Conservation (phyloP, 306 rosid species). For the Alnus glutinosa region DNA sequence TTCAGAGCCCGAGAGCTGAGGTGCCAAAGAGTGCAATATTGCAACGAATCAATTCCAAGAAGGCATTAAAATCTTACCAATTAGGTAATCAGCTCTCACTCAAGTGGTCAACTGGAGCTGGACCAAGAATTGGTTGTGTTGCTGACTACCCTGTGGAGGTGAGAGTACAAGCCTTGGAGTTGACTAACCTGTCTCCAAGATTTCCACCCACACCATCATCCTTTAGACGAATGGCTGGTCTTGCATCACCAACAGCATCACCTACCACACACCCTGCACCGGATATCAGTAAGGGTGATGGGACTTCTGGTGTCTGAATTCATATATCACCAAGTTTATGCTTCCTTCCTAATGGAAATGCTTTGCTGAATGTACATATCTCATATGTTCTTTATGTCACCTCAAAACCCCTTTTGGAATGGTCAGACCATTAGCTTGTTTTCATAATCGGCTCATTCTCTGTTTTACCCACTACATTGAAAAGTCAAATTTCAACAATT, state of each 20-base stretch:
- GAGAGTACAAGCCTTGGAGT: conserved; percentile 81
- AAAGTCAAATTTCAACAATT: conserved; percentile 4
- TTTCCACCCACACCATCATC: conserved; percentile 52
- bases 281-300: conserved; percentile 20
- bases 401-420: conserved; percentile 31
- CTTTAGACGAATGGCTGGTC: conserved; percentile 30
- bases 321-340: conserved; percentile 19
- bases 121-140: conserved; percentile 96
- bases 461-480: conserved; percentile 15
- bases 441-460: conserved; percentile 3
- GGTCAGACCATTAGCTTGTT: conserved; percentile 17
- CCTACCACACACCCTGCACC: conserved; percentile 20
- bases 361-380: conserved; percentile 25
- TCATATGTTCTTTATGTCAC: conserved; percentile 23
- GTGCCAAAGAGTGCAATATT: conserved; percentile 68
- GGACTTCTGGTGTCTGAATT: conserved; percentile 26
- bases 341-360: conserved; percentile 23
- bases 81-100: conserved; percentile 76
- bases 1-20: conserved; percentile 86
- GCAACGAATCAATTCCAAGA: conserved; percentile 87
- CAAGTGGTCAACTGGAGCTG: conserved; percentile 92
- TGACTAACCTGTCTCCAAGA: conserved; percentile 72
- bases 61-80: conserved; percentile 68
- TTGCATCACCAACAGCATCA: conserved; percentile 22
- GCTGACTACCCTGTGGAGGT: conserved; percentile 85